Evolutionary conservation across 768 basidiomycete genomes (phyloP).

Genomic region (Leccinum longicurvipes): DNA sequence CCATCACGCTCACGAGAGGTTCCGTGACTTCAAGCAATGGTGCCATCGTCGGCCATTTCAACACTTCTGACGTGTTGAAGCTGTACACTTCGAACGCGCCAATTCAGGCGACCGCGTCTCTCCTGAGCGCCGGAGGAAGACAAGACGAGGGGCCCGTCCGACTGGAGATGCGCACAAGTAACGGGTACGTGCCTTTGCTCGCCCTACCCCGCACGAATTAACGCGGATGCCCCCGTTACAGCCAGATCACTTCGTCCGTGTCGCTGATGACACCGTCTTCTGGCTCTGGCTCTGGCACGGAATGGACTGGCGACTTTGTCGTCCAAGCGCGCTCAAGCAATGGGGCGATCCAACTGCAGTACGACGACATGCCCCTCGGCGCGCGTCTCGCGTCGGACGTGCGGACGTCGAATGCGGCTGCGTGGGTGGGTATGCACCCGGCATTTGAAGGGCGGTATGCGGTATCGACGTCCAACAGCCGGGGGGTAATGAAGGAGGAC

Average conservation of each 20-base stretch:
- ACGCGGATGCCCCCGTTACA: neutral
- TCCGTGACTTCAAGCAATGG: slow-evolving; percentile 32
- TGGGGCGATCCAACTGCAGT: slow-evolving; percentile 23
- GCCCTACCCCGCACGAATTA: neutral
- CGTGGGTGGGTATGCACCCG: slow-evolving; percentile 27
- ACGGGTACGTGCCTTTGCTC: slow-evolving; percentile 8
- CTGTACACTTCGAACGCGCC: slow-evolving; percentile 35
- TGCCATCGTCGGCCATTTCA: slow-evolving; percentile 38
- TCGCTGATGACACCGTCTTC: slow-evolving; percentile 21
- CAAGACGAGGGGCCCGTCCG: neutral
- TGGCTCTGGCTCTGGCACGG: slow-evolving; percentile 17
- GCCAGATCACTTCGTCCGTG: slow-evolving; percentile 18
- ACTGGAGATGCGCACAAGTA: slow-evolving; percentile 23
- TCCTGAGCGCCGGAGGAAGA: slow-evolving; percentile 14
- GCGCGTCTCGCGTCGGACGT: slow-evolving; percentile 31
- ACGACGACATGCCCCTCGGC: slow-evolving; percentile 30
- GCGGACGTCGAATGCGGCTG: slow-evolving; percentile 33
- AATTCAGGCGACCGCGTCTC: slow-evolving; percentile 27
- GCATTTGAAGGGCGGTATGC: slow-evolving; percentile 41
- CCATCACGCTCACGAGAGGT: slow-evolving; percentile 24
- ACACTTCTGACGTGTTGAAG: slow-evolving; percentile 22
- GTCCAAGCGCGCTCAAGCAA: slow-evolving; percentile 36
- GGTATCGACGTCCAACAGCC: slow-evolving; percentile 25
- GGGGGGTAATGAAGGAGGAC: slow-evolving; percentile 14
- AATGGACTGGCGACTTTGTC: slow-evolving; percentile 25